Base-by-base conservation (phyloP, 768 basidiomycete species). In the Panus rudis region DNA sequence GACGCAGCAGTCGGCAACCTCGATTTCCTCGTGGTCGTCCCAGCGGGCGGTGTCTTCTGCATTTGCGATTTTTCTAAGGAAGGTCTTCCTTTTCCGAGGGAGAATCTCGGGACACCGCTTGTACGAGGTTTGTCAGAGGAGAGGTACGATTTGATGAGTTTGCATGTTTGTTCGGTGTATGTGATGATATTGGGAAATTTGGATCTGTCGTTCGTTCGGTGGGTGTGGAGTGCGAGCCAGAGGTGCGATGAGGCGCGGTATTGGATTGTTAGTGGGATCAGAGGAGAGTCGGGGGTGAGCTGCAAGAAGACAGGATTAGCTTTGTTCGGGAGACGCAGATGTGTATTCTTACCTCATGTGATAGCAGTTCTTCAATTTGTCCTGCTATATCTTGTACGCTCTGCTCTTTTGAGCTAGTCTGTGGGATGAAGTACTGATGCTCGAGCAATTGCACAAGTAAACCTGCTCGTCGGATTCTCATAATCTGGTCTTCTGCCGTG, bases 221-320 rank as follows among this genome's bases (percentile, higher is more conserved):
- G 87, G 0, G 77, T 72, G 53, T 86, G 80, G 16, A 92, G 63
- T 0, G 81, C 78, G 34, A 78, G 63, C 79, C 82, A 85, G 20
- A 92, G 67, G 52, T 84, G 76, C 0, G 72, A 66, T 1, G 70
- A 61, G 1, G 76, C 70, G 22, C 64, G 69, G 52, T 81, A 78
- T 53, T 84, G 78, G 6, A 52, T 54, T 42, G 60, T 44, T 42
- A 64, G 62, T 3, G 39, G 45, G 0, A 46, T 46, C 2, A 71
- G 56, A 2, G 41, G 37, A 0, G 31, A 33, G 43, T 71, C 69
- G 3, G 52, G 41, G 3, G 56, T 63, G 6, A 48, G 27, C 11
- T 52, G 49, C 71, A 70, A 43, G 22, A n/a, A 19, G 43, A 17
- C 27, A 14, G 5, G 2, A 5, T 37, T 4, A 10, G 32, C 7